Base-by-base conservation (phyloP, 2,329 filamentous ascomycete species). In the Talaromyces albobiverticillius region DNA sequence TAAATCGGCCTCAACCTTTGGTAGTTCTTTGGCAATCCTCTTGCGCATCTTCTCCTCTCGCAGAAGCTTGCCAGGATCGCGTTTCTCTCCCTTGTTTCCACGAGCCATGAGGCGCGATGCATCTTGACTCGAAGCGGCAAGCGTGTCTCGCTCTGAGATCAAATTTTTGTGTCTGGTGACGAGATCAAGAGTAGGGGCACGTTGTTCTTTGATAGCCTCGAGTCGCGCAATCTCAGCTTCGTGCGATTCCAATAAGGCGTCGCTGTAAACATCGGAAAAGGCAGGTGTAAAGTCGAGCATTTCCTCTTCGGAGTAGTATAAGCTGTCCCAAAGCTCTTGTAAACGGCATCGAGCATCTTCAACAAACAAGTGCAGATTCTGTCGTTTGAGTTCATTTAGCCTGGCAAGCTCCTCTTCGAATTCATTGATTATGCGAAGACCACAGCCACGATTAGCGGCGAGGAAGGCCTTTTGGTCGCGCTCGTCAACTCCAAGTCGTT, bases 1-100 rank as follows among this genome's bases (percentile, higher is more conserved):
- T 55, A 99, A 76, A n/a, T 97, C 91, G 0, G 81, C 82, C 55
- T 93, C 86, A 41, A 99, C 81, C 76, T 95, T 97, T 53, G 94
- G 94, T 26, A 99, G 78, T 67, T 99, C 94, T 72, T 97, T 99
- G 23, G 92, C 83, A 58, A 99, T 96, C 55, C 92, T 83, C 82
- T 99, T 99, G 57, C 94, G 86, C 90, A 96, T 95, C 81, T 97
- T 99, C 76, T 99, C 94, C 68, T 99, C 94, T 26, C 94, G 83
- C 50, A 99, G 79, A 14, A 99, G 80, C 74, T 96, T 94, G 48
- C 91, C 93, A 2, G 94, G 94, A 67, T 99, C 94, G 59, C 95
- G 89, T 72, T 87, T 90, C 76, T 97, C 93, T 52, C 93, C 93
- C 75, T 95, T 96, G 61, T 90, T 87, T 2, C 92, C 92, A 57